Percentiles rank a stretch among this genome's conserved stretches.
These are phyloP conservation scores for Colletotrichum lini DNA, from an alignment of 2,329 filamentous ascomycete genomes.

Conservation along the genomic window DNA sequence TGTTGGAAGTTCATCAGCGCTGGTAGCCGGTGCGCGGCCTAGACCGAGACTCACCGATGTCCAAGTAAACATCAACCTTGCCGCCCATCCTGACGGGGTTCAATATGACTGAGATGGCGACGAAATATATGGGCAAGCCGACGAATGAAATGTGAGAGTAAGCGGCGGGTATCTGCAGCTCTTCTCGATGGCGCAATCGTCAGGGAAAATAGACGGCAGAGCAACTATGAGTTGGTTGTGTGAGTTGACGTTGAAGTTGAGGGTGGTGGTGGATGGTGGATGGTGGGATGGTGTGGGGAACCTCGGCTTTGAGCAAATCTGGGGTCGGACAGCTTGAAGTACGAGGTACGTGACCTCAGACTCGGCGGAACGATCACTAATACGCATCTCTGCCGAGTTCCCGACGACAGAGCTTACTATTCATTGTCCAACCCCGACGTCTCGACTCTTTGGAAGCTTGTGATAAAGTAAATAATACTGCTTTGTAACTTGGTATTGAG, in stretches of 20 bases:
- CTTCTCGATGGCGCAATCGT: conserved; percentile 20
- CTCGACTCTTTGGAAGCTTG: neutral
- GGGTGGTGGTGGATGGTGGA: no score
- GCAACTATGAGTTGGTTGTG: neutral
- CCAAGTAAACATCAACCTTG: conserved; percentile 76
- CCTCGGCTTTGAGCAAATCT: conserved; percentile 35
- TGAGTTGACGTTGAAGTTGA: conserved; percentile 15
- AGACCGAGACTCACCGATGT: conserved; percentile 67
- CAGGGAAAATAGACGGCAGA: neutral
- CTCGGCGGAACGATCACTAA: conserved; percentile 26
- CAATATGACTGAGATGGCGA: neutral
- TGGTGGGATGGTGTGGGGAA: conserved; percentile 21
- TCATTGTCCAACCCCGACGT: neutral
- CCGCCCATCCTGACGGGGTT: conserved; percentile 64
- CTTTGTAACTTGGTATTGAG: neutral
- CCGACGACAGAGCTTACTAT: conserved; percentile 18
- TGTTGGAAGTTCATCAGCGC: neutral
- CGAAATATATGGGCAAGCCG: neutral
- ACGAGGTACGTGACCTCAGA: neutral
- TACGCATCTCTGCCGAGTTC: conserved; percentile 22
- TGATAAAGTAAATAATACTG: neutral
- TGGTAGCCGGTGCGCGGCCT: neutral
- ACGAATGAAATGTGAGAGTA: neutral
- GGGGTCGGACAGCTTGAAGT: conserved; percentile 24
- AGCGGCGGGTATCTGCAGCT: neutral